These are phyloP conservation scores for Solanum hybrid DNA, from an alignment of 305 asterid genomes.

Conservation along the genomic window DNA sequence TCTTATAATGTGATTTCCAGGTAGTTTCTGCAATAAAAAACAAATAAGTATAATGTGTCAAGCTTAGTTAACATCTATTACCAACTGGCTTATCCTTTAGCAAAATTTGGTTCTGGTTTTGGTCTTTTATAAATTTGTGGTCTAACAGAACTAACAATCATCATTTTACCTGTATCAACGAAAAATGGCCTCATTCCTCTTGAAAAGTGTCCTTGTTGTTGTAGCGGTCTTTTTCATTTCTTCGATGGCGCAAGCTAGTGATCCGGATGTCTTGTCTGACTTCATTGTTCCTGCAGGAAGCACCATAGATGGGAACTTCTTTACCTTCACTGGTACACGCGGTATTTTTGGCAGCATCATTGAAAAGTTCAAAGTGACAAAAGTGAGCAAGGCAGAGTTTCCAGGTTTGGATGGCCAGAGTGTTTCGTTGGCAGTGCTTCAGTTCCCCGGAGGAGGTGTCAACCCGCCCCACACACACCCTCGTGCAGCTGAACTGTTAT, in stretches of 20 bases:
- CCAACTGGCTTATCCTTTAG: not conserved
- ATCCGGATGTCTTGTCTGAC: not conserved
- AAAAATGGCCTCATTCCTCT: constrained; percentile 6
- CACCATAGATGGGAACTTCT: not conserved
- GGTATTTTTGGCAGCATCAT: not conserved
- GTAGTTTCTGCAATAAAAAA: not conserved
- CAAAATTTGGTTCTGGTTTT: not conserved
- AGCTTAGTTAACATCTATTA: not conserved
- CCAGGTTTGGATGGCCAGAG: not conserved
- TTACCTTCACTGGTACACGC: not conserved
- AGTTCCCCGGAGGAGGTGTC: not conserved
- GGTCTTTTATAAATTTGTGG: not conserved
- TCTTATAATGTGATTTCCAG: not conserved
- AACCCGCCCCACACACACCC: not conserved
- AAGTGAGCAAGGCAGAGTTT: not conserved
- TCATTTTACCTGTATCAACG: not conserved
- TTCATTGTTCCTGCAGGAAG: not conserved
- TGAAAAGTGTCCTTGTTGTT: not conserved
- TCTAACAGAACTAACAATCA: not conserved
- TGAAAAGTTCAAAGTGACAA: not conserved
- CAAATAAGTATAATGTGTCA: not conserved
- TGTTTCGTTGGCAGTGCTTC: not conserved
- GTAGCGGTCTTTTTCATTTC: constrained; percentile 8
- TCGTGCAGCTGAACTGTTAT: not conserved
- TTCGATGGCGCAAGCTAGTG: constrained; percentile 16